Evolutionary conservation across 2,329 filamentous ascomycete genomes (phyloP).

Genomic region (Cladosporium sp.): DNA sequence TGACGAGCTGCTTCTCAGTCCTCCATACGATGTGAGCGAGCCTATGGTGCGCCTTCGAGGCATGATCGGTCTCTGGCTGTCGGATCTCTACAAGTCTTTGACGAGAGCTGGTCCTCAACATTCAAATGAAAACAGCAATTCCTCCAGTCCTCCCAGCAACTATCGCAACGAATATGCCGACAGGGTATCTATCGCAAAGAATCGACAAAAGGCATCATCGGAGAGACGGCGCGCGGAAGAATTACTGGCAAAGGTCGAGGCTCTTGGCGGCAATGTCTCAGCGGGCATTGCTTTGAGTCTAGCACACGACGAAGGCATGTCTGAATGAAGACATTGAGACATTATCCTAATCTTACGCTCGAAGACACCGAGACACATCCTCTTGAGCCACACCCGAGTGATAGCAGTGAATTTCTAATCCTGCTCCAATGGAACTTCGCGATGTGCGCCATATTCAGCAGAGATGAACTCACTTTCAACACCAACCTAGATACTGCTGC

Average conservation of each 20-base stretch:
- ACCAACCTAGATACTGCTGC: too few species aligned
- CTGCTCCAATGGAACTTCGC: too few species aligned
- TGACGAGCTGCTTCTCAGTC: conserved; percentile 64
- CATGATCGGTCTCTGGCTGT: conserved; percentile 71
- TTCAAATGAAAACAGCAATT: not conserved
- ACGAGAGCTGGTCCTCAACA: not conserved
- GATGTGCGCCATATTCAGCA: too few species aligned
- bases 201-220: not conserved
- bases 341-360: not conserved
- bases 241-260: not conserved
- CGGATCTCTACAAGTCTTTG: conserved; percentile 51
- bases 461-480: too few species aligned
- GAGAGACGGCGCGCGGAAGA: conserved; percentile 2
- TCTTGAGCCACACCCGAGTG: too few species aligned
- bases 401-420: not conserved
- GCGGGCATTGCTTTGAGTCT: not conserved
- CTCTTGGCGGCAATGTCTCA: not conserved
- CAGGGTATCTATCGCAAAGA: not conserved
- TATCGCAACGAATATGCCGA: not conserved
- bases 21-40: conserved; percentile 65
- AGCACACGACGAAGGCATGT: not conserved
- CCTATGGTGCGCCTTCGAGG: conserved; percentile 67
- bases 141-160: not conserved
- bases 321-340: not conserved
- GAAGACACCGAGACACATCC: too few species aligned